Evolutionary conservation across 2,329 filamentous ascomycete species (phyloP).

Genomic region (Aureobasidium leucospermi): DNA sequence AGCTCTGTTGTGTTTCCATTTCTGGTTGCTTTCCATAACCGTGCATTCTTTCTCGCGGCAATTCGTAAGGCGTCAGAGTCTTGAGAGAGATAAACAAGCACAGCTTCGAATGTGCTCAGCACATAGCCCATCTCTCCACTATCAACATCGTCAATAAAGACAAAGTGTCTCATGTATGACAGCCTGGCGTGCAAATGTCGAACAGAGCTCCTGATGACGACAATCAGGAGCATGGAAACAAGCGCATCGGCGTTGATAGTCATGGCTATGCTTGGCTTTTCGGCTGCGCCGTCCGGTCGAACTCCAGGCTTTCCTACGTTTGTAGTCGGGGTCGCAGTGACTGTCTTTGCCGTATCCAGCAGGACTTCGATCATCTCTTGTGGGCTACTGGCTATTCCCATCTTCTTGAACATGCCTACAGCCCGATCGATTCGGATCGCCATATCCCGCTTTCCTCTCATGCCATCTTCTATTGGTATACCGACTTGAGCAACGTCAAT

Average conservation of each 20-base stretch:
- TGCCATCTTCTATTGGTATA: constrained; percentile 73
- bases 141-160: constrained; percentile 96
- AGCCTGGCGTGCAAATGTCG: constrained; percentile 81
- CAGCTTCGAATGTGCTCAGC: constrained; percentile 89
- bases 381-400: constrained; percentile 67
- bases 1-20: constrained; percentile 70
- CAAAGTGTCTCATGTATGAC: constrained; percentile 94
- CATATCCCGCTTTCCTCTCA: constrained; percentile 72
- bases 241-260: constrained; percentile 83
- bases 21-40: constrained; percentile 78
- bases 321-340: constrained; percentile 51
- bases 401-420: constrained; percentile 83
- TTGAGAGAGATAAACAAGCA: constrained; percentile 75
- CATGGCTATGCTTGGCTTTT: constrained; percentile 49
- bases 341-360: constrained; percentile 71
- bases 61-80: constrained; percentile 76
- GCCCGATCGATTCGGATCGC: constrained; percentile 68
- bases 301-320: constrained; percentile 29
- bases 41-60: constrained; percentile 78
- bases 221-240: constrained; percentile 82
- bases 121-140: constrained; percentile 95
- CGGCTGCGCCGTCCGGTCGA: constrained; percentile 28
- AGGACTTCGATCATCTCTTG: constrained; percentile 84
- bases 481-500: constrained; percentile 94
- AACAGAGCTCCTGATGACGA: constrained; percentile 85